Base-by-base conservation (phyloP, 805 yeast genomes). In the Sugiyamaella chiloensis region DNA sequence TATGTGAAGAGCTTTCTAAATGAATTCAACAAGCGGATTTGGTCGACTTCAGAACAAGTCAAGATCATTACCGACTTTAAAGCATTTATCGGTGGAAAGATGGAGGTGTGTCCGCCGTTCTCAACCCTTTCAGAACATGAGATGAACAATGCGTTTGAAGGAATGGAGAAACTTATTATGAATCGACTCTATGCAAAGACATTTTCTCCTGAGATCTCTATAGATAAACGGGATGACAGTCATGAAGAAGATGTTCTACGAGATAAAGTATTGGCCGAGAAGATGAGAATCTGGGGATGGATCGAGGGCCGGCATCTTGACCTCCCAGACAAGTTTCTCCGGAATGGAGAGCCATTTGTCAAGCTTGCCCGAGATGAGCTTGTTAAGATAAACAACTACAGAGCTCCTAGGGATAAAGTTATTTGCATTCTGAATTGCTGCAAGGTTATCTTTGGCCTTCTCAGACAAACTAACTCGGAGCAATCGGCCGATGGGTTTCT, bases 321-420 rank as follows among this genome's bases (percentile, higher is more conserved):
- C 60, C 74, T 91, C n/a, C 76, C 78, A 16, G 69, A 70, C 30
- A 61, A 74, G 54, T 67, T 75, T 59, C 66, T 80, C 19, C 68
- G 74, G 17, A 65, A 68, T 42, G 72, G 80, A 2, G 69, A 72
- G 19, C 73, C 75, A 20, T 90, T 80, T 64, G 75, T 80, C 56
- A 73, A 63, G 57, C 73, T 85, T 48, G 93, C 97, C 0, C 75
- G 82, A 1, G 71, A 70, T 9, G 98, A 93, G 65, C 72, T 93
- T 42, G 71, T 73, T 53, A 88, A 88, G 57, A 81, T 93, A 59
- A 85, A 85, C 64, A 74, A 79, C 45, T 95, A 85, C 63, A 78
- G 95, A 57, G 91, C 98, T 0, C 99, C 99, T 12, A 73, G 99
- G 45, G 99, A 95, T 62, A 93, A 93, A 61, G 80, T 88, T 53